Percentiles rank a stretch among this genome's conserved stretches.
These are phyloP conservation scores for Tulasnella calospora DNA, from an alignment of 768 basidiomycete species.

Conservation along the genomic window DNA sequence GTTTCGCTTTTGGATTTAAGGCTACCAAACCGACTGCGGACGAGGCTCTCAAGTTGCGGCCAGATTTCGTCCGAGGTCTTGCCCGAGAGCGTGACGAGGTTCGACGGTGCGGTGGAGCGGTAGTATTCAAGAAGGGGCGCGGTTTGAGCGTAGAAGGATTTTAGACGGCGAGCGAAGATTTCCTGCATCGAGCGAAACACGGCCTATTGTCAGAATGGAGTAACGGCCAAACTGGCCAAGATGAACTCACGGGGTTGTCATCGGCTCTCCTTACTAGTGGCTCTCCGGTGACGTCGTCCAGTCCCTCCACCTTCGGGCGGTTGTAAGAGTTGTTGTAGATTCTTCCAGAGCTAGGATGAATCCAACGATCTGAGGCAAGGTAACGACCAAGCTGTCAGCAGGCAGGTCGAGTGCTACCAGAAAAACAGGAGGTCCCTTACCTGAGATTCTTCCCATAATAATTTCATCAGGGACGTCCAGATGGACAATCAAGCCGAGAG, in stretches of 20 bases:
- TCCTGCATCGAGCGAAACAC: conserved; percentile 48
- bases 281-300: conserved; percentile 84
- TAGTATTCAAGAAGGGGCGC: conserved; percentile 78
- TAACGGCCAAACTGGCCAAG: conserved; percentile 11
- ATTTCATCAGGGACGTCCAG: conserved; percentile 84
- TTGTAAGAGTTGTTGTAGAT: conserved; percentile 90
- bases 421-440: conserved; percentile 29
- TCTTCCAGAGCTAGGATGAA: conserved; percentile 80
- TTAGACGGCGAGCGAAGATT: conserved; percentile 68
- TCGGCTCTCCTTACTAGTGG: conserved; percentile 82
- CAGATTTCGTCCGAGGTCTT: conserved; percentile 84
- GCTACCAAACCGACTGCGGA: conserved; percentile 55
- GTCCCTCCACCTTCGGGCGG: conserved; percentile 68
- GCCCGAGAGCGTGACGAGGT: conserved; percentile 59
- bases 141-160: conserved; percentile 72
- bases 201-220: background rate
- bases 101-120: conserved; percentile 37
- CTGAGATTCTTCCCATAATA: conserved; percentile 76
- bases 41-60: conserved; percentile 66
- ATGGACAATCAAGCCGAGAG: conserved; percentile 77
- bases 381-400: background rate
- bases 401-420: background rate
- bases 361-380: conserved; percentile 60
- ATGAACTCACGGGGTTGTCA: conserved; percentile 69
- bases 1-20: conserved; percentile 18